Percentiles rank a stretch among this genome's conserved stretches.
phyloP scores from a whole-genome alignment of 148 eudicot genomes.

The Rhododendron molle region DNA sequence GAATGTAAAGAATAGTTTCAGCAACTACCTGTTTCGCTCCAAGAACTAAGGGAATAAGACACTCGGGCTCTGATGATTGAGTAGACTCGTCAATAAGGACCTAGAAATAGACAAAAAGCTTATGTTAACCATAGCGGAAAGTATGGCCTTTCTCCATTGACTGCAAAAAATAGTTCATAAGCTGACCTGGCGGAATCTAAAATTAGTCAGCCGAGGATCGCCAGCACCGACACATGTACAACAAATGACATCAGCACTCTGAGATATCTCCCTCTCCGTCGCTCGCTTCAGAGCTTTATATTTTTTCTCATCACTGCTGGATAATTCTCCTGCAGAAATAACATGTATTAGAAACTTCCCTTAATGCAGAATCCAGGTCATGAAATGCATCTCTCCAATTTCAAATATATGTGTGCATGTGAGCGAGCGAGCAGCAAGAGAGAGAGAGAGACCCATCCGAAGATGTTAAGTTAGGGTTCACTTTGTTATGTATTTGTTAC shows the following conservation, averaged over 20 bases:
- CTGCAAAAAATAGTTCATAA: neutral
- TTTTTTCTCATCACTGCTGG: conserved; percentile 97
- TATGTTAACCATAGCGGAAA: conserved; percentile 4
- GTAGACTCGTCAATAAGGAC: conserved; percentile 98
- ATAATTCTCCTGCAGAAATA: conserved; percentile 62
- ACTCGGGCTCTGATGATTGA: conserved; percentile 95
- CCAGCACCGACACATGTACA: conserved; percentile 99
- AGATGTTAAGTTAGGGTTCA: too few species aligned
- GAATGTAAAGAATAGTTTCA: neutral
- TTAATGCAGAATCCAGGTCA: neutral
- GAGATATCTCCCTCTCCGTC: conserved; percentile 99
- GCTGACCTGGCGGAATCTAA: conserved; percentile 90
- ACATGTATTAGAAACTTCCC: neutral
- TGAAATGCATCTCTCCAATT: too few species aligned
- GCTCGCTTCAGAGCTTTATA: conserved; percentile 93
- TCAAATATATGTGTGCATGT: too few species aligned
- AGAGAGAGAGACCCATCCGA: too few species aligned
- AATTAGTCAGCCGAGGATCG: conserved; percentile 92
- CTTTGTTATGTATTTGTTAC: too few species aligned
- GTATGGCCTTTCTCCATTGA: too few species aligned
- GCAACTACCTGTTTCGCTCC: conserved; percentile 86
- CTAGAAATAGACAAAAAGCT: conserved; percentile 28
- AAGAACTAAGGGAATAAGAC: conserved; percentile 93
- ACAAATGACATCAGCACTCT: conserved; percentile 98
- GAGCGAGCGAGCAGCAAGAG: too few species aligned